Evolutionary conservation across 2,329 filamentous ascomycete species (phyloP).

Genomic region (Tricladium varicosporioides): DNA sequence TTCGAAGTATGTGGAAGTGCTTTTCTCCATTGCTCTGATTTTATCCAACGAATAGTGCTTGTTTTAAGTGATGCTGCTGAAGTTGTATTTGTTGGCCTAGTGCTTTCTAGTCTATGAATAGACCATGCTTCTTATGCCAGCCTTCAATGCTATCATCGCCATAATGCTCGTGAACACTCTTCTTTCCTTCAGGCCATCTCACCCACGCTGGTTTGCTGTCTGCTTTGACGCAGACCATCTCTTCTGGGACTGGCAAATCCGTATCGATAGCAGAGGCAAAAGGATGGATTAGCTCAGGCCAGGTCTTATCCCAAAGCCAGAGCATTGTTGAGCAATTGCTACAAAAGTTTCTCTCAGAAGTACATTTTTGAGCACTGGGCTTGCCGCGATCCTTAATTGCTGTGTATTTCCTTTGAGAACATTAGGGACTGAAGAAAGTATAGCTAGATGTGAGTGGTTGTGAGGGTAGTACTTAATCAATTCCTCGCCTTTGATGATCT

Average conservation of each 20-base stretch:
- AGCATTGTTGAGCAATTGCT: constrained; percentile 46
- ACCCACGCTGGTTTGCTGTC: constrained; percentile 45
- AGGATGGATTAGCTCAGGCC: constrained; percentile 47
- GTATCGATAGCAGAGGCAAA: constrained; percentile 49
- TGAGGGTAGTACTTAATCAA: constrained; percentile 40
- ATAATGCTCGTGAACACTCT: constrained; percentile 40
- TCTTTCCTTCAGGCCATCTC: constrained; percentile 47
- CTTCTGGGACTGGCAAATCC: constrained; percentile 41
- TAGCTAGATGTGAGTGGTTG: neutral
- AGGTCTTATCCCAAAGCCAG: constrained; percentile 46
- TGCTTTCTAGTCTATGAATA: constrained; percentile 18
- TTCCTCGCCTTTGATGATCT: constrained; percentile 41
- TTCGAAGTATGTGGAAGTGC: no score
- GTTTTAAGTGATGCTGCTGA: neutral
- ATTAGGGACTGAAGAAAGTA: neutral
- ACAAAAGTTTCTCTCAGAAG: constrained; percentile 46
- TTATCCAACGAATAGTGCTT: neutral
- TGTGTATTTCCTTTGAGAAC: constrained; percentile 40
- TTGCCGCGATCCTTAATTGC: constrained; percentile 44
- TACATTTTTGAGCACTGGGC: constrained; percentile 37
- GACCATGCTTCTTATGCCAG: constrained; percentile 44
- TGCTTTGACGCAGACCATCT: constrained; percentile 46
- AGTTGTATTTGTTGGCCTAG: neutral
- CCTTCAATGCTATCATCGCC: constrained; percentile 40
- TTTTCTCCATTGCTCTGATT: neutral